Percentiles rank a stretch among this genome's conserved stretches.
Evolutionary conservation across 768 basidiomycete species (phyloP).

Genomic region (Amanita rubescens): DNA sequence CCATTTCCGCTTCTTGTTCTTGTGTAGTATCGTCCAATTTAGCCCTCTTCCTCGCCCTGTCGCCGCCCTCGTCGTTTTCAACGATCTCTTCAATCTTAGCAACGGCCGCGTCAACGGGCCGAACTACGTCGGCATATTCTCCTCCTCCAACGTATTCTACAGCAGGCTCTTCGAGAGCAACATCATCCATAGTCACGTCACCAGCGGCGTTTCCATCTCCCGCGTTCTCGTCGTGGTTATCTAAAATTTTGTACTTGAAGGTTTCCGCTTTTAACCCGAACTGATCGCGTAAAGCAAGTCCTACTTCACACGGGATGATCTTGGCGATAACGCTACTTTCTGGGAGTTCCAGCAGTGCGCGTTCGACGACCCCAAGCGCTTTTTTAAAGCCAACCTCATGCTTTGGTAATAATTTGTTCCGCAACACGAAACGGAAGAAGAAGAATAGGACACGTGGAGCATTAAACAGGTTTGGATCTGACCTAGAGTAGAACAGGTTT

Average conservation of each 20-base stretch:
- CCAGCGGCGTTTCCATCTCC: constrained; percentile 25
- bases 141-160: constrained; percentile 1
- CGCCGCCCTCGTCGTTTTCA: constrained; percentile 28
- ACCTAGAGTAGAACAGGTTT: constrained; percentile 21
- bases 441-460: constrained; percentile 37
- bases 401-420: constrained; percentile 33
- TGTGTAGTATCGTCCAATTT: constrained; percentile 10
- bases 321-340: constrained; percentile 9
- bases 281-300: constrained; percentile 4
- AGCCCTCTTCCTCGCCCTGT: constrained; percentile 22
- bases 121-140: background rate
- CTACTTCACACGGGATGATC: constrained; percentile 8
- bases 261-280: constrained; percentile 9
- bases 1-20: background rate
- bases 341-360: constrained; percentile 8
- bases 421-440: constrained; percentile 38
- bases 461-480: constrained; percentile 32
- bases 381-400: constrained; percentile 2
- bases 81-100: constrained; percentile 22
- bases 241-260: constrained; percentile 2
- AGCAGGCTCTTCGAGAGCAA: background rate
- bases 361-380: constrained; percentile 6
- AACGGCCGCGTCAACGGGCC: constrained; percentile 32
- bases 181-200: background rate
- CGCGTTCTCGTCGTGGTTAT: constrained; percentile 17